phyloP scores from a whole-genome alignment of 768 basidiomycete genomes.

The Boletellus ananas region DNA sequence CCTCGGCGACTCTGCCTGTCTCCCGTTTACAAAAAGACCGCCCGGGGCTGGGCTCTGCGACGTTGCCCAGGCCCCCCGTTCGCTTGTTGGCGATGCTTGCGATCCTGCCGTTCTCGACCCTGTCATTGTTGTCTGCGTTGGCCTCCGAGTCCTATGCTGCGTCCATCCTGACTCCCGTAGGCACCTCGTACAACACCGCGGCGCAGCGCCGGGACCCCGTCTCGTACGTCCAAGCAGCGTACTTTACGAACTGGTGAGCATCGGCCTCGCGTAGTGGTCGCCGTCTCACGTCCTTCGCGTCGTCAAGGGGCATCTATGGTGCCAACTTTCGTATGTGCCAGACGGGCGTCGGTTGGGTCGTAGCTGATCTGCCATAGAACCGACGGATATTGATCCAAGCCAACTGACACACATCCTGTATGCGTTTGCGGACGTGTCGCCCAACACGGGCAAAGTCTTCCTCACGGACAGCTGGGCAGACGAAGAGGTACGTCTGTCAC shows the following conservation, averaged over 20 bases:
- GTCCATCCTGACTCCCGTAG: constrained; percentile 5
- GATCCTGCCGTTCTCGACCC: background rate
- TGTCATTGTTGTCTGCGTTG: constrained; percentile 11
- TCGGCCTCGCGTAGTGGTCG: background rate
- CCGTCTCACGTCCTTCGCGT: constrained; percentile 1
- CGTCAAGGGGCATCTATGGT: constrained; percentile 52
- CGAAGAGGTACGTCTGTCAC: constrained; percentile 42
- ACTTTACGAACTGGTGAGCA: constrained; percentile 35
- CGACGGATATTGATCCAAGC: constrained; percentile 54
- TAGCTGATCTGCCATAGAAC: constrained; percentile 41
- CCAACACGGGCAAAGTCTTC: constrained; percentile 55
- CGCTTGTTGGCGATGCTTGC: constrained; percentile 1
- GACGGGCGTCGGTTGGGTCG: background rate
- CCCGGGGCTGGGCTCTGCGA: background rate
- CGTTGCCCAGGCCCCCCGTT: background rate
- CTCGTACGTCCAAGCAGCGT: constrained; percentile 32
- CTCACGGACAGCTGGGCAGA: constrained; percentile 78
- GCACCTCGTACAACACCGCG: background rate
- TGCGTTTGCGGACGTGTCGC: constrained; percentile 71
- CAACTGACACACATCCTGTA: constrained; percentile 76
- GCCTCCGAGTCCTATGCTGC: constrained; percentile 6
- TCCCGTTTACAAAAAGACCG: constrained; percentile 15
- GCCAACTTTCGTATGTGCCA: constrained; percentile 55
- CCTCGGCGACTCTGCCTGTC: constrained; percentile 2
- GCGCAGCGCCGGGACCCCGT: constrained; percentile 8